Percentiles rank a stretch among this genome's conserved stretches.
These are phyloP conservation scores for Leptographium galeiforme DNA, from an alignment of 2,329 filamentous ascomycete genomes.

Conservation along the genomic window DNA sequence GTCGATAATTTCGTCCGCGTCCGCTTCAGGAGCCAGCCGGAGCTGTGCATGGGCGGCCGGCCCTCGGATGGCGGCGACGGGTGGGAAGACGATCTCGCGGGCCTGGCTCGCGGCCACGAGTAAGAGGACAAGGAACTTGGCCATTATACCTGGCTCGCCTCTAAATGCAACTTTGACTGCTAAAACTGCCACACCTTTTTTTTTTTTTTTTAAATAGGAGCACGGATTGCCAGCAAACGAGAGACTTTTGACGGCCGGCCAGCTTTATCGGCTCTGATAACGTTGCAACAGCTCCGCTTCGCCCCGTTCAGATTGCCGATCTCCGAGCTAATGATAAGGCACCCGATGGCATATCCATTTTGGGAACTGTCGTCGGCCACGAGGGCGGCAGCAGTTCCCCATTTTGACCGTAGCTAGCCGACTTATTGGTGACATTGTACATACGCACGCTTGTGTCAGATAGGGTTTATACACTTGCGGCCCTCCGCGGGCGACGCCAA, in stretches of 20 bases:
- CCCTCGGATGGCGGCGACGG: constrained; percentile 4
- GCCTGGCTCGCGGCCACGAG: constrained; percentile 4
- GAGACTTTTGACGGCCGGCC: neutral
- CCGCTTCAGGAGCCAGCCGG: neutral
- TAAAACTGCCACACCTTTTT: neutral
- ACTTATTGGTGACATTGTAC: neutral
- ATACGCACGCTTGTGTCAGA: neutral
- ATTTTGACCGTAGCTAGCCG: neutral
- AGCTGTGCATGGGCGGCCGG: neutral
- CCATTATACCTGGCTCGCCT: neutral
- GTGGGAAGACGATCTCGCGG: constrained; percentile 9
- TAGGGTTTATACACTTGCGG: neutral
- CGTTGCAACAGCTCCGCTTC: neutral
- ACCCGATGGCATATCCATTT: neutral
- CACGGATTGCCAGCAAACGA: neutral
- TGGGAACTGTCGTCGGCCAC: neutral
- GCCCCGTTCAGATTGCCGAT: neutral
- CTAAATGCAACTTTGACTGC: neutral
- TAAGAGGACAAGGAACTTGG: neutral
- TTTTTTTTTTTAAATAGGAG: neutral
- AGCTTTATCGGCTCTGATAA: neutral
- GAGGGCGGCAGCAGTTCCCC: neutral
- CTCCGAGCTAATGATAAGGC: neutral
- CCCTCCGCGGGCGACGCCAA: neutral
- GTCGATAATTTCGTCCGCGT: constrained; percentile 18